Conservation (phyloP, 2,329 filamentous ascomycete genomes). For the Cytospora piceae region DNA sequence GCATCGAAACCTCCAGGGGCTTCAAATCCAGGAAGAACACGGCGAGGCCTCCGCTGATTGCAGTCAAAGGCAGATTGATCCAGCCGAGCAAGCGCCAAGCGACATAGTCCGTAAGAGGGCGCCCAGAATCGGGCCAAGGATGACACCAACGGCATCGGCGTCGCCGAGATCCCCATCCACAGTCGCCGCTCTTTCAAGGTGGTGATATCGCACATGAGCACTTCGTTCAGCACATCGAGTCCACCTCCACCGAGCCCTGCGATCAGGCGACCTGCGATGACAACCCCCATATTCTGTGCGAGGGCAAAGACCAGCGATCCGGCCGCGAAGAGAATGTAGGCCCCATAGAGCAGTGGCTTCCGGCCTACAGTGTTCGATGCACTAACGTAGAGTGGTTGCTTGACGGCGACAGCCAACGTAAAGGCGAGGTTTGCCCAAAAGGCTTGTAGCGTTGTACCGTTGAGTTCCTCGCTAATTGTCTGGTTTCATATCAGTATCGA, state of each 20-base stretch:
- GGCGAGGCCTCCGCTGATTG: slow-evolving; percentile 28
- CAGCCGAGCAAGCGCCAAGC: slow-evolving; percentile 39
- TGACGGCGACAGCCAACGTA: slow-evolving; percentile 34
- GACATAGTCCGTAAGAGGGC: slow-evolving; percentile 36
- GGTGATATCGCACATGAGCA: slow-evolving; percentile 42
- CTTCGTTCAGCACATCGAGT: slow-evolving; percentile 37
- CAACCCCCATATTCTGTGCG: slow-evolving; percentile 33
- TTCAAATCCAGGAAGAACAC: slow-evolving; percentile 33
- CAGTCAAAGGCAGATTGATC: slow-evolving; percentile 38
- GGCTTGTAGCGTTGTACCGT: slow-evolving; percentile 34
- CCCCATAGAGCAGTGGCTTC: slow-evolving; percentile 37
- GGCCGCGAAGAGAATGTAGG: slow-evolving; percentile 40
- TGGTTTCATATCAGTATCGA: neutral
- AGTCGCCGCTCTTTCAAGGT: slow-evolving; percentile 38
- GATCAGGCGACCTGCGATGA: slow-evolving; percentile 36
- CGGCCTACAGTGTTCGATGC: slow-evolving; percentile 40
- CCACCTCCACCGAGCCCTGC: slow-evolving; percentile 40
- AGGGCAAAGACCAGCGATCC: slow-evolving; percentile 42
- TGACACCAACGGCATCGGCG: slow-evolving; percentile 36
- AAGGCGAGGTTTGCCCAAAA: slow-evolving; percentile 43
- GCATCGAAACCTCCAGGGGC: slow-evolving; percentile 22
- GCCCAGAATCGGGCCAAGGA: slow-evolving; percentile 38
- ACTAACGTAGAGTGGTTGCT: slow-evolving; percentile 35
- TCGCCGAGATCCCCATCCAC: slow-evolving; percentile 36
- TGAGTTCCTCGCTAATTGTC: slow-evolving; percentile 28